Percentiles rank a stretch among this genome's conserved stretches.
These are phyloP conservation scores for Leccinum rimulosum DNA, from an alignment of 768 basidiomycete species.

Conservation along the genomic window DNA sequence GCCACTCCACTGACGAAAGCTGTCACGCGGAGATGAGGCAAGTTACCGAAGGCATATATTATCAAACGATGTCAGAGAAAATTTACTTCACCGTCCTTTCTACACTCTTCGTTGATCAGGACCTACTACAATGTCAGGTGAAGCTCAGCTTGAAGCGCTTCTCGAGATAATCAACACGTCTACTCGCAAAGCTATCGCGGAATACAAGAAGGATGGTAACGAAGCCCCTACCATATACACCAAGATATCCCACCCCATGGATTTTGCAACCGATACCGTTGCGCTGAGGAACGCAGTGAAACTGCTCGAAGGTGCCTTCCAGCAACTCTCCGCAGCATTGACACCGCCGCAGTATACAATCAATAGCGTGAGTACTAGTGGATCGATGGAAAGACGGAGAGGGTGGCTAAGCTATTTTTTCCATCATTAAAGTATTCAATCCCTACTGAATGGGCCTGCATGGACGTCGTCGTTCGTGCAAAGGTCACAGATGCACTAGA, in stretches of 20 bases:
- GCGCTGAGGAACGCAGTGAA: constrained; percentile 25
- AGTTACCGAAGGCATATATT: too few relatives aligned
- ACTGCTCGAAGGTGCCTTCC: constrained; percentile 26
- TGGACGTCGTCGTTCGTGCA: constrained; percentile 16
- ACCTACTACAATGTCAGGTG: constrained; percentile 15
- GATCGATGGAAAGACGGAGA: not conserved
- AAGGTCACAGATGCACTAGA: not conserved
- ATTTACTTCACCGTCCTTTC: not conserved
- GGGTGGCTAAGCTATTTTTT: not conserved
- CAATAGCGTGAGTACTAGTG: constrained; percentile 18
- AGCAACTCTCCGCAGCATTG: constrained; percentile 24
- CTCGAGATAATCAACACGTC: constrained; percentile 31
- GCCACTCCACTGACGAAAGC: too few relatives aligned
- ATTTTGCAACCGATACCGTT: constrained; percentile 18
- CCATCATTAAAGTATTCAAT: constrained; percentile 11
- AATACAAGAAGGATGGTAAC: constrained; percentile 24
- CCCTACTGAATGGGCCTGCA: constrained; percentile 28
- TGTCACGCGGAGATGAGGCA: too few relatives aligned
- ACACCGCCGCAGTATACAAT: constrained; percentile 27
- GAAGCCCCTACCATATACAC: constrained; percentile 25
- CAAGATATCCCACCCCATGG: constrained; percentile 22
- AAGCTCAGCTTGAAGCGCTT: constrained; percentile 6
- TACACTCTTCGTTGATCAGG: not conserved
- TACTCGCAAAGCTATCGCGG: constrained; percentile 23
- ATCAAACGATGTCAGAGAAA: not conserved